Percentiles rank a stretch among this genome's conserved stretches.
Conservation (phyloP, 768 basidiomycete species). For the Psilocybe subaeruginosa region DNA sequence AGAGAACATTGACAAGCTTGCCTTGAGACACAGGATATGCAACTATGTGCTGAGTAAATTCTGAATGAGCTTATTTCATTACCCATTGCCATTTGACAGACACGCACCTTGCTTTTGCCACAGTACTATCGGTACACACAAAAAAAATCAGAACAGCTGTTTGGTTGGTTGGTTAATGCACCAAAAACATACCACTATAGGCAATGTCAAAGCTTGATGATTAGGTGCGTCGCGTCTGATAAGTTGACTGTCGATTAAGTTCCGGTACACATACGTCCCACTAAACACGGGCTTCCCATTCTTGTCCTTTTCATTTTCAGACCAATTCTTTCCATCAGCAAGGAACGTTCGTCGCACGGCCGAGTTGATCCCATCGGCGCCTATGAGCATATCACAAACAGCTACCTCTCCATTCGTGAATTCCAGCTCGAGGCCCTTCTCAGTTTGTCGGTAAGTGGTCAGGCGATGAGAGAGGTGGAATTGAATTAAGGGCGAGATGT, state of each 20-base stretch:
- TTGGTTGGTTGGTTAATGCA: neutral
- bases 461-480: constrained; percentile 41
- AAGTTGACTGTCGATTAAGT: constrained; percentile 50
- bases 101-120: constrained; percentile 46
- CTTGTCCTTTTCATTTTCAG: constrained; percentile 33
- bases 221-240: constrained; percentile 41
- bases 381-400: constrained; percentile 64
- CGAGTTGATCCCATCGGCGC: constrained; percentile 67
- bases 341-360: constrained; percentile 37
- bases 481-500: constrained; percentile 36
- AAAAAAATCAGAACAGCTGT: neutral
- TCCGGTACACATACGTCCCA: constrained; percentile 56
- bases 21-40: constrained; percentile 61
- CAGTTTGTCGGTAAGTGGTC: constrained; percentile 46
- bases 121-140: constrained; percentile 44
- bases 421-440: constrained; percentile 42
- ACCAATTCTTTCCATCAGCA: constrained; percentile 31
- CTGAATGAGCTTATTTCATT: too few species aligned
- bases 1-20: constrained; percentile 58
- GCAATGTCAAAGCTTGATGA: constrained; percentile 44
- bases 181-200: constrained; percentile 44
- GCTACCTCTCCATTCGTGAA: constrained; percentile 63
- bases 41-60: constrained; percentile 50
- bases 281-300: constrained; percentile 52
- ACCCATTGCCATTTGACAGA: neutral